Evolutionary conservation across 805 yeast genomes (phyloP).

Genomic region (Candida piceae): DNA sequence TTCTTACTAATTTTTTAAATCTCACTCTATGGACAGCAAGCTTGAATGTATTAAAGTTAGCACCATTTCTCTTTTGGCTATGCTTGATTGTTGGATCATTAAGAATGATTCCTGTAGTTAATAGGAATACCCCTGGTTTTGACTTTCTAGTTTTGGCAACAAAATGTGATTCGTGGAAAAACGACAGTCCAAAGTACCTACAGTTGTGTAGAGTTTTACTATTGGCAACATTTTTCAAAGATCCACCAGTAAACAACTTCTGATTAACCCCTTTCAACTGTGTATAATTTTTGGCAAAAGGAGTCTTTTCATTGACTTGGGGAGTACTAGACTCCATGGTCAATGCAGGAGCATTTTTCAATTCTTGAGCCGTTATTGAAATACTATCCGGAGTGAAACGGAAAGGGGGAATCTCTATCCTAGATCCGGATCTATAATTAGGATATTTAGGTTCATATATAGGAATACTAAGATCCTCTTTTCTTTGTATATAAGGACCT

Average conservation of each 20-base stretch:
- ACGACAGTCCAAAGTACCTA: conserved; percentile 20
- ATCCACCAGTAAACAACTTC: conserved; percentile 13
- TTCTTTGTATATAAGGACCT: neutral
- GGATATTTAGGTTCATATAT: neutral
- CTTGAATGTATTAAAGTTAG: conserved; percentile 16
- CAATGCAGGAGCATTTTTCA: conserved; percentile 9
- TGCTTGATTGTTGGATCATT: neutral
- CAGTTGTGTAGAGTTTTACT: conserved; percentile 13
- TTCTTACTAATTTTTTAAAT: conserved; percentile 17
- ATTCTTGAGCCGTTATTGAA: conserved; percentile 6
- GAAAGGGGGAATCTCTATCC: neutral
- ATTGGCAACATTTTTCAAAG: conserved; percentile 3
- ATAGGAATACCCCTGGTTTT: conserved; percentile 24
- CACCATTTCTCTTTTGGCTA: neutral
- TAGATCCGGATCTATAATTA: too few species aligned
- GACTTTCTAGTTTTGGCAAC: conserved; percentile 28
- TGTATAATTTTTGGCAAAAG: conserved; percentile 8
- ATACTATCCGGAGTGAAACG: conserved; percentile 5
- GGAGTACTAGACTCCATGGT: conserved; percentile 14
- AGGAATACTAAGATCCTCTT: neutral
- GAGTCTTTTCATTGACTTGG: conserved; percentile 9
- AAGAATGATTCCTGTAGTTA: neutral
- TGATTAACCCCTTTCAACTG: conserved; percentile 23
- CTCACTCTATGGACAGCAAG: conserved; percentile 22
- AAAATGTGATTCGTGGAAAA: conserved; percentile 18